Conservation (phyloP, 2,329 filamentous ascomycete genomes). For the Beauveria asiatica region DNA sequence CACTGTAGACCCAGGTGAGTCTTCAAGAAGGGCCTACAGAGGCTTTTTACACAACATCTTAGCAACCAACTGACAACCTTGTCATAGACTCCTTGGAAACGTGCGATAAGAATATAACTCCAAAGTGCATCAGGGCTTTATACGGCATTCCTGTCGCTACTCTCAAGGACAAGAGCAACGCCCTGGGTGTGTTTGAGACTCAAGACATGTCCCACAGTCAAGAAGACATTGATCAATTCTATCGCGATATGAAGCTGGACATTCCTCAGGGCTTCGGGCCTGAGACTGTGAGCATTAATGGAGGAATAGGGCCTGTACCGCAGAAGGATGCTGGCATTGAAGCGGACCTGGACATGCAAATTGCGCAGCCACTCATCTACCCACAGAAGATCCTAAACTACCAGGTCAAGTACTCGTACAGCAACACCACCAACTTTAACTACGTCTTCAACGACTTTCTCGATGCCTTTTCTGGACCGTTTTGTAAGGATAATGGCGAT, state of each 20-base stretch:
- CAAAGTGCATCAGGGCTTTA: conserved; percentile 41
- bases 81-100: neutral
- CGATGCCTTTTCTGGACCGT: conserved; percentile 32
- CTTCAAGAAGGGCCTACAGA: too few species aligned
- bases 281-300: conserved; percentile 18
- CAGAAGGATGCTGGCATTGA: conserved; percentile 27
- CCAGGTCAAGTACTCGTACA: conserved; percentile 12
- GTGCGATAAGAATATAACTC: conserved; percentile 47
- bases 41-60: too few species aligned
- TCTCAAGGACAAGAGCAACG: conserved; percentile 20
- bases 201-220: conserved; percentile 30
- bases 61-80: too few species aligned
- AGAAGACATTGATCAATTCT: conserved; percentile 29
- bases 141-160: conserved; percentile 26
- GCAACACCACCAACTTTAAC: neutral
- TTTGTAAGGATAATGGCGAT: conserved; percentile 38
- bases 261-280: too few species aligned
- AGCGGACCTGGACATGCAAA: conserved; percentile 39
- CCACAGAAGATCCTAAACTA: conserved; percentile 33
- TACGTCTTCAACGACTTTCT: conserved; percentile 30
- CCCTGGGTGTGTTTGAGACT: conserved; percentile 34
- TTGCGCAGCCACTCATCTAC: conserved; percentile 40
- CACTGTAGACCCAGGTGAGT: too few species aligned
- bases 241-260: too few species aligned
- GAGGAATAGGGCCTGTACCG: conserved; percentile 19